phyloP scores from a whole-genome alignment of 1,139 yeast genomes.

The Hanseniaspora sp. region DNA sequence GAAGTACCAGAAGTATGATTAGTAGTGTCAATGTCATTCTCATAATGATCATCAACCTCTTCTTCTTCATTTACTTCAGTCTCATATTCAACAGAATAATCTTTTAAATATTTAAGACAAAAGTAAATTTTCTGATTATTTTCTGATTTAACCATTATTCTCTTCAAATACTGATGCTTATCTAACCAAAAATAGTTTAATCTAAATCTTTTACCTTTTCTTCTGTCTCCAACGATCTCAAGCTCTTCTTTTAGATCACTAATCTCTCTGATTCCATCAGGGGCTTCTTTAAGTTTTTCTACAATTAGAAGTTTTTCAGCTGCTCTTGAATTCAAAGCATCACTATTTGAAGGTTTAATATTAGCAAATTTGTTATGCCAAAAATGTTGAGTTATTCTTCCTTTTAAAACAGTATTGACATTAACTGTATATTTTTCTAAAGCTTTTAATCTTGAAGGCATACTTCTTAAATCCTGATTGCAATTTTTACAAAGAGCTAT shows the following conservation, averaged over 20 bases:
- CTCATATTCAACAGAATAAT: slow-evolving; percentile 32
- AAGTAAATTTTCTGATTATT: slow-evolving; percentile 40
- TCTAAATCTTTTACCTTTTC: slow-evolving; percentile 41
- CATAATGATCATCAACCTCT: slow-evolving; percentile 27
- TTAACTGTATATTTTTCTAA: slow-evolving; percentile 41
- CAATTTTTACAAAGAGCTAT: slow-evolving; percentile 45
- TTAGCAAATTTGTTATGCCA: slow-evolving; percentile 37
- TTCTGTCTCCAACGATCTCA: slow-evolving; percentile 39
- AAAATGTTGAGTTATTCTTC: slow-evolving; percentile 43
- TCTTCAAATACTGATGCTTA: slow-evolving; percentile 43
- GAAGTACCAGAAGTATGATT: too few relatives aligned
- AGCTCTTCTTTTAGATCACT: slow-evolving; percentile 55
- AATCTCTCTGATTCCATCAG: slow-evolving; percentile 56
- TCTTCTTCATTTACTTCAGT: slow-evolving; percentile 27
- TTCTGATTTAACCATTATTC: slow-evolving; percentile 47
- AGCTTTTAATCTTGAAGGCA: slow-evolving; percentile 49
- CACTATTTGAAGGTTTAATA: slow-evolving; percentile 19
- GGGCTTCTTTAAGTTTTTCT: slow-evolving; percentile 39
- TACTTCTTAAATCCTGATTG: slow-evolving; percentile 61
- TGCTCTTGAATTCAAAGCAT: slow-evolving; percentile 31
- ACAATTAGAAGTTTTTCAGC: slow-evolving; percentile 7
- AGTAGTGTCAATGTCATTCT: slow-evolving; percentile 18
- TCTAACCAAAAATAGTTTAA: slow-evolving; percentile 44
- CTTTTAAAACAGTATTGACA: slow-evolving; percentile 33
- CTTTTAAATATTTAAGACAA: slow-evolving; percentile 51